Evolutionary conservation across 305 asterid species (phyloP).

Genomic region (Rubia peregrina): DNA sequence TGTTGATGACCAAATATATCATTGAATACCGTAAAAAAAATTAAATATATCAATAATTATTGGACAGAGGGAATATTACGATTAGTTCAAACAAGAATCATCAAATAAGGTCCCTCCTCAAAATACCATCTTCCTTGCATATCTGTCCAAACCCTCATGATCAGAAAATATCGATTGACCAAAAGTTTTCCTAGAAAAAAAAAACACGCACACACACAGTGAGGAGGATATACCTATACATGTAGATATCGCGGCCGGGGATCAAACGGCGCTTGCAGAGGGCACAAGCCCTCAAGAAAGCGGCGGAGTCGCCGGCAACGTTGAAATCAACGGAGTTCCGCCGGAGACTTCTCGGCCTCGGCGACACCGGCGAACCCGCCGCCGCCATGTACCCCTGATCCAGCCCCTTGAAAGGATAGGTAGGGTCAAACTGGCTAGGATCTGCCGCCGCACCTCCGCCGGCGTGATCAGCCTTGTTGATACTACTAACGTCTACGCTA

Average conservation of each 20-base stretch:
- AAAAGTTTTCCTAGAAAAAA: not conserved
- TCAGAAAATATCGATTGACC: not conserved
- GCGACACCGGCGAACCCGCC: conserved; percentile 25
- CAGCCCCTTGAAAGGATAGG: conserved; percentile 25
- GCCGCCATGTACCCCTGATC: conserved; percentile 31
- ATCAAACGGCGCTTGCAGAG: conserved; percentile 63
- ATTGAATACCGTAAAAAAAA: too few species aligned
- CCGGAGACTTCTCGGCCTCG: conserved; percentile 28
- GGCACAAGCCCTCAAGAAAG: conserved; percentile 56
- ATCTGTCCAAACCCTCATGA: not conserved
- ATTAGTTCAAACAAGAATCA: too few species aligned
- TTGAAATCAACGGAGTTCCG: conserved; percentile 48
- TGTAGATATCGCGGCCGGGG: conserved; percentile 71
- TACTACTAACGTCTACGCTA: conserved; percentile 40
- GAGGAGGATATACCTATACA: conserved; percentile 54
- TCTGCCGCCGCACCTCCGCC: conserved; percentile 6
- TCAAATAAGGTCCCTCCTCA: not conserved
- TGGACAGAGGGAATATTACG: too few species aligned
- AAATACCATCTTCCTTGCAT: not conserved
- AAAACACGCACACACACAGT: not conserved
- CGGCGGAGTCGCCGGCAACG: conserved; percentile 29
- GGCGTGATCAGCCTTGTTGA: not conserved
- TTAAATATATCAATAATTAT: too few species aligned
- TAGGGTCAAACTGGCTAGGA: conserved; percentile 28
- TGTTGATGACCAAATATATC: too few species aligned